A percentile compares a stretch with the other conserved stretches of the same genome.
Conservation (phyloP, 768 basidiomycete genomes). For the Russula abietina region DNA sequence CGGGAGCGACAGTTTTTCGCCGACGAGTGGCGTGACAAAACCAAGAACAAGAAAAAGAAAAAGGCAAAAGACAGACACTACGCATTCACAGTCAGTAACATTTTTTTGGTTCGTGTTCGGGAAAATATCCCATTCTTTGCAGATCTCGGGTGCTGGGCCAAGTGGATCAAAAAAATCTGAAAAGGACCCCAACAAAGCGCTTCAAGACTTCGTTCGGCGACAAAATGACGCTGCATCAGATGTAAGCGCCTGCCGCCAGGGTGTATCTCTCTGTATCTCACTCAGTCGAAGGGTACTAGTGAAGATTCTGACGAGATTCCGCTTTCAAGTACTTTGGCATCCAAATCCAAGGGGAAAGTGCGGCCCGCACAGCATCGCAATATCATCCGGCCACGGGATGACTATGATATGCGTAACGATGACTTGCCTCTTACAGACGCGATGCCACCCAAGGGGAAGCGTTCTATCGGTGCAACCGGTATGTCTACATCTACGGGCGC, state of each 20-base stretch:
- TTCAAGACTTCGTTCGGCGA: constrained; percentile 24
- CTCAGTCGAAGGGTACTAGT: constrained; percentile 5
- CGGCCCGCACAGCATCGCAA: background rate
- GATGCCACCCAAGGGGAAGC: background rate
- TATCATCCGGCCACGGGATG: background rate
- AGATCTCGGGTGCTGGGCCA: constrained; percentile 9
- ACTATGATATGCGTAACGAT: background rate
- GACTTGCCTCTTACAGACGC: background rate
- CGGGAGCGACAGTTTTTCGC: constrained; percentile 38
- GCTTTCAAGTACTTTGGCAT: background rate
- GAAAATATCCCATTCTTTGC: background rate
- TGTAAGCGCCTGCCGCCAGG: background rate
- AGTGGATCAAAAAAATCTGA: constrained; percentile 15
- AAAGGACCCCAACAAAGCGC: constrained; percentile 17
- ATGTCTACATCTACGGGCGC: background rate
- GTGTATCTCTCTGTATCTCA: constrained; percentile 1
- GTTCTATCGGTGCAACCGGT: background rate
- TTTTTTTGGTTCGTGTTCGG: background rate
- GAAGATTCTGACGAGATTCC: constrained; percentile 20
- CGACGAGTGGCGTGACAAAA: background rate
- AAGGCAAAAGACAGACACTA: constrained; percentile 21
- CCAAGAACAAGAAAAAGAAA: constrained; percentile 25
- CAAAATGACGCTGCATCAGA: constrained; percentile 22
- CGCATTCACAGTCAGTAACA: constrained; percentile 2
- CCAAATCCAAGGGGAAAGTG: background rate